Evolutionary conservation across 1,284 basidiomycete genomes (phyloP), one percentile per base, ranked within the genome.

Genomic region (Cutaneotrichosporon mucoides): DNA sequence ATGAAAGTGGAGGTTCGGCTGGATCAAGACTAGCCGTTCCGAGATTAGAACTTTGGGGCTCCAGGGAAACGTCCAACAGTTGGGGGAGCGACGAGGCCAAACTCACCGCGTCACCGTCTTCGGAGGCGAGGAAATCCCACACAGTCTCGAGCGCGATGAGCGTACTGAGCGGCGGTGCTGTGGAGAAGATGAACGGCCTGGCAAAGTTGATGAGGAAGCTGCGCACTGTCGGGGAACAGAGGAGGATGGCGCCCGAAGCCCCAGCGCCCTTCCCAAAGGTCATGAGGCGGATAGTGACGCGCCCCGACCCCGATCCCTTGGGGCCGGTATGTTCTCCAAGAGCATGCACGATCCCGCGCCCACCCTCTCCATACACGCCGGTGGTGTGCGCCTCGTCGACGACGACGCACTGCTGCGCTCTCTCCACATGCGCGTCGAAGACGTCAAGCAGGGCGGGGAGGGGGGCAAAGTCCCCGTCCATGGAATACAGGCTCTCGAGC

Each of bases 171-270:
- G 87, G 85, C 64, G 90, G 82, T 0, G 89, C 85, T 0, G 92
- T 95, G 1, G 90, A 94, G 78, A 90, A 96, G 57, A 95, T 90
- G 52, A 97, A 81, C 5, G 92, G 86, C 37, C 94, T 83, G 0
- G 92, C 92, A 78, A 96, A 98, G 75, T 98, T 98, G 72, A 96
- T 81, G 15, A 97, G 80, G 76, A 93, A 97, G 61, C 88, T 84
- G 6, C 88, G 84, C 37, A 92, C 83, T 1, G 90, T 80, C 3
- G 83, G 81, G 12, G 82, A 86, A 43, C 86, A 88, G 34, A 96
- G 79, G 4, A 97, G 76, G 3, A 90, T 88, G 44, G 92, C 90
- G 71, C 92, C 92, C 2, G 86, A 87, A 8, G 85, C 85, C 9
- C 86, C 86, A 24, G 87, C 77, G 0, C 85, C 85, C 68, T 88